Conservation (phyloP, 805 yeast species). For the Ogataea naganishii region DNA sequence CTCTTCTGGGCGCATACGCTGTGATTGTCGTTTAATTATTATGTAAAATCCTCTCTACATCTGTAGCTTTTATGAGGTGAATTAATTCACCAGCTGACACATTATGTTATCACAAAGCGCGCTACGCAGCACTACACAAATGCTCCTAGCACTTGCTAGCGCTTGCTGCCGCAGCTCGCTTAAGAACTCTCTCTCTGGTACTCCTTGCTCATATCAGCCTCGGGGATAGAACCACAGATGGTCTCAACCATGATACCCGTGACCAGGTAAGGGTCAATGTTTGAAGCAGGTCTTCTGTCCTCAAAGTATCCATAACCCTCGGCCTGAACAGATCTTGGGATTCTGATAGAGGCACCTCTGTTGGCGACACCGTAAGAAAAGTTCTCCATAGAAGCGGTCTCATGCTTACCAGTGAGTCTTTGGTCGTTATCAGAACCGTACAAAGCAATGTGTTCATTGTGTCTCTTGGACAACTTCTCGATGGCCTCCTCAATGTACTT, state of each 20-base stretch:
- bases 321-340: slow-evolving; percentile 97
- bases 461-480: slow-evolving; percentile 91
- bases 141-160: slow-evolving; percentile 1
- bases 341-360: slow-evolving; percentile 98
- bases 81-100: no score
- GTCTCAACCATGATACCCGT: slow-evolving; percentile 98
- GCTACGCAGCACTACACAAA: no score
- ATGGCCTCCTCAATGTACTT: slow-evolving; percentile 87
- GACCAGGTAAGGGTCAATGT: slow-evolving; percentile 97
- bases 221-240: slow-evolving; percentile 87
- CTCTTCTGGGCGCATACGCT: no score
- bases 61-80: no score
- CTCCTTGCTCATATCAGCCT: slow-evolving; percentile 91
- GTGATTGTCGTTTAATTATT: no score
- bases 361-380: slow-evolving; percentile 98
- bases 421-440: slow-evolving; percentile 93
- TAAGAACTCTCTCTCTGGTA: slow-evolving; percentile 61
- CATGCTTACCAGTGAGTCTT: slow-evolving; percentile 97
- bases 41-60: no score
- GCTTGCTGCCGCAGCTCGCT: slow-evolving; percentile 5
- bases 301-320: slow-evolving; percentile 98
- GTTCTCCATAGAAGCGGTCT: slow-evolving; percentile 87
- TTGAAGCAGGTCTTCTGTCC: slow-evolving; percentile 99
- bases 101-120: no score
- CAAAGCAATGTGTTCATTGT: slow-evolving; percentile 88